A percentile compares a stretch with the other conserved stretches of the same genome.
These are phyloP conservation scores for Flaveria floridana DNA, from an alignment of 140 eudicot species.

Conservation along the genomic window DNA sequence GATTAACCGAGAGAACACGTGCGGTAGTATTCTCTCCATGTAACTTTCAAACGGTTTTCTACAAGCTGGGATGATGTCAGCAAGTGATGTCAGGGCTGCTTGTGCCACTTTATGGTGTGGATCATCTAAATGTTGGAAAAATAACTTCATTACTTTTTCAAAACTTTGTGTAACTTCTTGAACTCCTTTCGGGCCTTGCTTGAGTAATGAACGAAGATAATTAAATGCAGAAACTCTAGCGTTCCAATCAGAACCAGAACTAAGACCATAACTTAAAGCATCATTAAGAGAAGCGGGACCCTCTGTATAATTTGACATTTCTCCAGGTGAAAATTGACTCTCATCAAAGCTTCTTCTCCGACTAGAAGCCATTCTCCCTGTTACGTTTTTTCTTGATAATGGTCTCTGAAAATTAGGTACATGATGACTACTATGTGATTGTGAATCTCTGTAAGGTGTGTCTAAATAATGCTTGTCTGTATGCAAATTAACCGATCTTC, in stretches of 20 bases:
- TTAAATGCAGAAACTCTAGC: conserved; percentile 96
- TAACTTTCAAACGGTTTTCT: conserved; percentile 88
- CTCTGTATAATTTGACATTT: conserved; percentile 61
- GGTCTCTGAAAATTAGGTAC: conserved; percentile 94
- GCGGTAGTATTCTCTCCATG: conserved; percentile 92
- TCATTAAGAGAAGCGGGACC: conserved; percentile 83
- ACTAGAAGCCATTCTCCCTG: conserved; percentile 68
- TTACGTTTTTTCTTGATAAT: conserved; percentile 63
- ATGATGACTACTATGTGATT: conserved; percentile 32
- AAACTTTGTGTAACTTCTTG: conserved; percentile 89
- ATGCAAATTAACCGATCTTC: conserved; percentile 62
- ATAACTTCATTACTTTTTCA: conserved; percentile 96
- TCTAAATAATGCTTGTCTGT: conserved; percentile 62
- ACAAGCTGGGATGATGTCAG: conserved; percentile 89
- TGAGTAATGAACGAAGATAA: conserved; percentile 66
- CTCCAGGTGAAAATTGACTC: conserved; percentile 69
- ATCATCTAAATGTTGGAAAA: conserved; percentile 89
- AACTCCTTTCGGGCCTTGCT: conserved; percentile 80
- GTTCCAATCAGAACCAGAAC: conserved; percentile 83
- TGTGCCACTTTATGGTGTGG: conserved; percentile 99
- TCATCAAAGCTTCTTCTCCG: conserved; percentile 92
- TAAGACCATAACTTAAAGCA: conserved; percentile 76
- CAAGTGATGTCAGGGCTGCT: conserved; percentile 91
- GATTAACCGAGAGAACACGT: conserved; percentile 84
- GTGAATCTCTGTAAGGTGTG: conserved; percentile 63